Conservation (phyloP, 768 basidiomycete genomes). For the Sporobolomyces pararoseus region DNA sequence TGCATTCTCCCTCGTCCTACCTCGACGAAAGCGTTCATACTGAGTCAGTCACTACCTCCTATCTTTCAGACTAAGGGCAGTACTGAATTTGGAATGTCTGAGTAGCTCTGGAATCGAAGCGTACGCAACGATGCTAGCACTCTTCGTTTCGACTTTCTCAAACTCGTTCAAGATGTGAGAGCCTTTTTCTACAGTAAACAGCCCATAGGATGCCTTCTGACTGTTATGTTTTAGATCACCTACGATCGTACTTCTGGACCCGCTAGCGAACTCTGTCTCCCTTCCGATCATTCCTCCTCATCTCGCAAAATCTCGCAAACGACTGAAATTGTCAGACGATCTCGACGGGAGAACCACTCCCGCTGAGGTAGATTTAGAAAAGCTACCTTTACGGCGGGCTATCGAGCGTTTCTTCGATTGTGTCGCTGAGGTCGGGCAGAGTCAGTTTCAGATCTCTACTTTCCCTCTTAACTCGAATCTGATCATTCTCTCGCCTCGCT, state of each 20-base stretch:
- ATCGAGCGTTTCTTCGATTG: conserved; percentile 3
- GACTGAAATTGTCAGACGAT: background rate
- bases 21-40: background rate
- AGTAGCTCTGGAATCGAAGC: conserved; percentile 18
- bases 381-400: background rate
- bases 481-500: background rate
- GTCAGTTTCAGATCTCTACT: background rate
- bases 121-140: conserved; percentile 25
- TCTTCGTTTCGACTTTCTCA: conserved; percentile 22
- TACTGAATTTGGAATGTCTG: background rate
- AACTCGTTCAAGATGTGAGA: too few relatives aligned
- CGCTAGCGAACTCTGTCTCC: background rate
- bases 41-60: background rate
- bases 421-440: background rate
- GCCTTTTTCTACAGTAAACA: background rate
- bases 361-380: conserved; percentile 33
- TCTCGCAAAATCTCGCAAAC: background rate
- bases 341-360: background rate
- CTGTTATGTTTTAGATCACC: background rate
- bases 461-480: too few relatives aligned
- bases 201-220: background rate
- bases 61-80: background rate
- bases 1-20: conserved; percentile 24
- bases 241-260: background rate
- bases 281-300: conserved; percentile 6